Evolutionary conservation across 2,329 filamentous ascomycete species (phyloP), one percentile per base, ranked within the genome.

Genomic region (Pseudocercospora fuligena): DNA sequence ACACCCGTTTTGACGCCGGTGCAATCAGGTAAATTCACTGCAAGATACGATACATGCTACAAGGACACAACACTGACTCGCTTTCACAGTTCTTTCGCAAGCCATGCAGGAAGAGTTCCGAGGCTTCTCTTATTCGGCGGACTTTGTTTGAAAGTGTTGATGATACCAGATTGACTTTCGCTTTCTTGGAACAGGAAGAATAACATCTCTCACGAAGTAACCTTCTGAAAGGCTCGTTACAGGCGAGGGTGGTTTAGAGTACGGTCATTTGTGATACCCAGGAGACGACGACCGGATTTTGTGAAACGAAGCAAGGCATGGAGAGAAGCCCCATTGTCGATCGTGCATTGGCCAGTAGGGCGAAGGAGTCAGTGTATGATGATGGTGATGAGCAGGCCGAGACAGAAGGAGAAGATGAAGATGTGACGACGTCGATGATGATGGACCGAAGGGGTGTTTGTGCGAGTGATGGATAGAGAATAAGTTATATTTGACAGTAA

Each of bases 41-140:
- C 25, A 23, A 25, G 11, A 31, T 43, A 21, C 5, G 49, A 33
- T 25, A 25, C 51, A 21, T 8, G 54, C 40, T 23, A 25, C 36
- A n/a, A 40, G 40, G 9, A 36, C 60, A 47, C 25, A 9, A 33
- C 40, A 71, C 73, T 78, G 70, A 78, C 69, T 36, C 33, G 31
- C 47, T 14, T 11, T 47, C 49, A 46, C 73, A 97, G 95, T 99
- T 53, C 87, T 99, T 70, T 97, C 94, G 29, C 95, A 98, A 84
- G 93, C 93, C 51, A 98, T 98, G 94, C 95, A 99, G 83, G 95
- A 99, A 83, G 94, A 99, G 80, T 99, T 99, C 90, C 89, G 95
- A 66, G 95, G 95, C 72, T 99, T 99, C 84, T 98, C 94, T 27
- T 99, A 99, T 82, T 95, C 92, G 61, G 92, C 92, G 67, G 93